Evolutionary conservation across 2,329 filamentous ascomycete genomes (phyloP), one percentile per base, ranked within the genome.

Genomic region (Fusarium brevicatenulatum): DNA sequence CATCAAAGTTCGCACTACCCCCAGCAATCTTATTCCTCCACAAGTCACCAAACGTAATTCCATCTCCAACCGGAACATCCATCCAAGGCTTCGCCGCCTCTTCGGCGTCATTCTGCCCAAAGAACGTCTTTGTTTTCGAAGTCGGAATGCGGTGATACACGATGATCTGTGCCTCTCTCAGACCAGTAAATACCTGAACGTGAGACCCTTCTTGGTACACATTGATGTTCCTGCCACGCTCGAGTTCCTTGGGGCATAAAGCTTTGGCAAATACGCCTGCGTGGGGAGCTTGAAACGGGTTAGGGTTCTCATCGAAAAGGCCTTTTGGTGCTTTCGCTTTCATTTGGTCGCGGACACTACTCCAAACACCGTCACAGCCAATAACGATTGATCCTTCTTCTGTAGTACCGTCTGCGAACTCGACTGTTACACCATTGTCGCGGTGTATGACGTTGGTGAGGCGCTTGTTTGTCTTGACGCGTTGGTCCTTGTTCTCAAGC

Each of bases 1-100:
- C 68, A 8, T 71, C 68, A 15, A 63, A 58, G 16, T 71, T 71
- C 1, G 68, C 68, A 19, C 68, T 71, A 12, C 68, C 68, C 1
- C 68, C 68, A 30, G 68, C 68, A 15, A 42, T 49, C 42, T 71
- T 71, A 1, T 63, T 40, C 13, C 28, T 58, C 68, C 68, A 71
- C 0, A 71, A 19, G 28, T 71, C 68, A 6, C 68, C 68, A 58
- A 71, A 71, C 0, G 63, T 71, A 7, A 71, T 23, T 1, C 40
- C 46, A 3, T 71, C 42, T 4, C 54, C 68, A 1, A 71, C 46
- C 0, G 37, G 36, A 28, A 71, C 68, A 39, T 68, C 36, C 9
- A 68, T 12, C 68, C 68, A 71, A 12, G 68, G 63, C 3, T 39
- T 54, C 0, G 63, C 56, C 3, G 63, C 68, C 5, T 71, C 68